A percentile compares a stretch with the other conserved stretches of the same genome.
phyloP scores from a whole-genome alignment of 139 green algal species.

The Astrephomene gubernaculifera region DNA sequence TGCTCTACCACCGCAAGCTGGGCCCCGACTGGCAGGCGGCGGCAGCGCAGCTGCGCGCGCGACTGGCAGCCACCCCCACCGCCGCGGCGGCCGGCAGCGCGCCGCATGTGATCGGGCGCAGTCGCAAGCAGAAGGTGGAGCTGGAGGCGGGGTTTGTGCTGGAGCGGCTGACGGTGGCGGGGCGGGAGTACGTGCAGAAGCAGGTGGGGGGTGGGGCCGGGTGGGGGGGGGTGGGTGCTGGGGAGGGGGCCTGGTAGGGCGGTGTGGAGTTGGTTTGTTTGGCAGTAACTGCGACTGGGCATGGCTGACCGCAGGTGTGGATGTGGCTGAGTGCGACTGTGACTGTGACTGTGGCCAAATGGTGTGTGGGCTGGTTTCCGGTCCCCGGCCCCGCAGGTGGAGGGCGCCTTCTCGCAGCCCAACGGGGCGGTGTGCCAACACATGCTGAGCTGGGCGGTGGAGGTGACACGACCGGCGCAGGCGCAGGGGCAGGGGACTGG shows the following conservation, averaged over 20 bases:
- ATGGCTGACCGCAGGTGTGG: no score
- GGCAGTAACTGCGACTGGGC: no score
- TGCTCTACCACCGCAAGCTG: slow-evolving; percentile 91
- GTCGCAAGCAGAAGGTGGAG: slow-evolving; percentile 82
- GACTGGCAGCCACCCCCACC: slow-evolving; percentile 32
- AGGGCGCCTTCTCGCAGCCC: slow-evolving; percentile 92
- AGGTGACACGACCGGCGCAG: slow-evolving; percentile 54
- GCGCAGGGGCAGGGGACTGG: background rate
- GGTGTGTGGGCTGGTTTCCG: no score
- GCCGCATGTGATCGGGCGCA: slow-evolving; percentile 68
- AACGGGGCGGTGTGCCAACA: slow-evolving; percentile 86
- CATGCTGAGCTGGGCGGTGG: slow-evolving; percentile 91
- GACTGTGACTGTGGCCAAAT: no score
- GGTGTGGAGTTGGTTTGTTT: no score
- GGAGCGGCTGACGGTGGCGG: slow-evolving; percentile 63
- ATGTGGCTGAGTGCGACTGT: no score
- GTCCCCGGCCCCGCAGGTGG: no score
- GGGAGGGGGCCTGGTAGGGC: no score
- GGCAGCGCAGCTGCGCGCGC: slow-evolving; percentile 11
- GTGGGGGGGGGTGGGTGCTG: no score
- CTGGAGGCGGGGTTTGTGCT: slow-evolving; percentile 79
- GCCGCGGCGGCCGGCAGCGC: background rate
- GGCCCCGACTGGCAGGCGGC: slow-evolving; percentile 48
- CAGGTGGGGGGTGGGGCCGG: slow-evolving; percentile 90
- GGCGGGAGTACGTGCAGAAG: slow-evolving; percentile 19